A percentile compares a stretch with the other conserved stretches of the same genome.
phyloP scores from a whole-genome alignment of 305 asterid species.

The Fraxinus albicans region DNA sequence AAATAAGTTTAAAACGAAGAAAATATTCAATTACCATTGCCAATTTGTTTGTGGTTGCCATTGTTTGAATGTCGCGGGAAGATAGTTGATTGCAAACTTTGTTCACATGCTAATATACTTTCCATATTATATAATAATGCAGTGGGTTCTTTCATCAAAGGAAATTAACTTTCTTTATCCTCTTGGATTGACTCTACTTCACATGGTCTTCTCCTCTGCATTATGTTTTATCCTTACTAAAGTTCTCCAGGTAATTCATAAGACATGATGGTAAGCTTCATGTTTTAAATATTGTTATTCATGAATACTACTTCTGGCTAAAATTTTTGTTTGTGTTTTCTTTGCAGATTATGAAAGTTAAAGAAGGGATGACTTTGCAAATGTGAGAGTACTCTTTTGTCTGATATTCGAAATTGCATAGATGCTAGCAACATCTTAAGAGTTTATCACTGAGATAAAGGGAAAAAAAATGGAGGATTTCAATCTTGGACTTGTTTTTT shows the following conservation, averaged over 20 bases:
- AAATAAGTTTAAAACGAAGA: not conserved
- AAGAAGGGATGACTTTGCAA: slow-evolving; percentile 91
- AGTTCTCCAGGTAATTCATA: slow-evolving; percentile 68
- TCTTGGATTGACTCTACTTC: slow-evolving; percentile 92
- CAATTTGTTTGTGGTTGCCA: not conserved
- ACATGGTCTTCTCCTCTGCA: slow-evolving; percentile 91
- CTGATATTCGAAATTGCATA: not conserved
- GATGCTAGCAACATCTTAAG: not conserved
- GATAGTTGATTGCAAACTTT: not conserved
- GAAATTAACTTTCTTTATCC: slow-evolving; percentile 96
- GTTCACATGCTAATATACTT: slow-evolving; percentile 1
- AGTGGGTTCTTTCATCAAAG: slow-evolving; percentile 73
- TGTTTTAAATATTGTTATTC: slow-evolving; percentile 16
- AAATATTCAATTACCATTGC: not conserved
- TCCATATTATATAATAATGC: not conserved
- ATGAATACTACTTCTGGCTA: not conserved
- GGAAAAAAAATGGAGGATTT: not conserved
- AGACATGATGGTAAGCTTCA: slow-evolving; percentile 1
- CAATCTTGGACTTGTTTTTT: slow-evolving; percentile 5
- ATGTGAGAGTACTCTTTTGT: slow-evolving; percentile 54
- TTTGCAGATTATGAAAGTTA: slow-evolving; percentile 77
- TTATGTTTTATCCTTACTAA: slow-evolving; percentile 77
- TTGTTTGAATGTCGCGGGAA: slow-evolving; percentile 2
- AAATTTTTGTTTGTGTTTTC: not conserved
- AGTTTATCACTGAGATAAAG: not conserved